phyloP scores from a whole-genome alignment of 345 rosid species.

The Fremontodendron californicum region DNA sequence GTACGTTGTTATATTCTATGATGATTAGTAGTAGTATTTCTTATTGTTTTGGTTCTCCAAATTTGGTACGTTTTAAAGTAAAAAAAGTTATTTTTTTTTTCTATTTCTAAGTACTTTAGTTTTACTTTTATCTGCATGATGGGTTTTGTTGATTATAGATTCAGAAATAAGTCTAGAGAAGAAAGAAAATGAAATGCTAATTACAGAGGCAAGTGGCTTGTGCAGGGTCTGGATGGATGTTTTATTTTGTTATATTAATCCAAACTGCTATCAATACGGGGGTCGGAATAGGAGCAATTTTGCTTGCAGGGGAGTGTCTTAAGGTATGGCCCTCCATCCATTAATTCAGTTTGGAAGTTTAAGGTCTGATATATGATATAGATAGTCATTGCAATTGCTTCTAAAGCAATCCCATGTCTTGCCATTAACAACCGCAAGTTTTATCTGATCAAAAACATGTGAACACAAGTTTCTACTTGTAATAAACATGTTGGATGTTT shows the following conservation, averaged over 20 bases:
- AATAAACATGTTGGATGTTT: too few relatives aligned
- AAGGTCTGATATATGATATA: neutral
- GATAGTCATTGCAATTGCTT: neutral
- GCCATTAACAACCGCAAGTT: too few relatives aligned
- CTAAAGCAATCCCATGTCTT: too few relatives aligned
- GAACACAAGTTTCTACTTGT: too few relatives aligned
- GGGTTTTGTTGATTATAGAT: neutral
- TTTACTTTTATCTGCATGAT: too few relatives aligned
- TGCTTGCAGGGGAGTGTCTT: constrained; percentile 82
- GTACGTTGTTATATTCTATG: too few relatives aligned
- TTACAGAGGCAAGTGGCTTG: neutral
- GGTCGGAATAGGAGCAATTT: constrained; percentile 77
- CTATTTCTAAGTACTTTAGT: neutral
- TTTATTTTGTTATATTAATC: constrained; percentile 79
- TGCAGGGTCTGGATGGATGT: constrained; percentile 98
- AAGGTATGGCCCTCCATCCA: constrained; percentile 40
- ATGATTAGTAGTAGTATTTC: too few relatives aligned
- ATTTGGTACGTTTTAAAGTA: neutral
- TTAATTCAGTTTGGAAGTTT: neutral
- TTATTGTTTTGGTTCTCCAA: neutral
- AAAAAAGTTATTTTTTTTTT: neutral
- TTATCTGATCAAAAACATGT: neutral
- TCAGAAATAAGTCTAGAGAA: neutral
- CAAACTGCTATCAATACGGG: constrained; percentile 94
- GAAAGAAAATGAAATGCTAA: neutral